Evolutionary conservation across 1,284 basidiomycete species (phyloP), one percentile per base, ranked within the genome.

Genomic region (Leccinum ponderosum): DNA sequence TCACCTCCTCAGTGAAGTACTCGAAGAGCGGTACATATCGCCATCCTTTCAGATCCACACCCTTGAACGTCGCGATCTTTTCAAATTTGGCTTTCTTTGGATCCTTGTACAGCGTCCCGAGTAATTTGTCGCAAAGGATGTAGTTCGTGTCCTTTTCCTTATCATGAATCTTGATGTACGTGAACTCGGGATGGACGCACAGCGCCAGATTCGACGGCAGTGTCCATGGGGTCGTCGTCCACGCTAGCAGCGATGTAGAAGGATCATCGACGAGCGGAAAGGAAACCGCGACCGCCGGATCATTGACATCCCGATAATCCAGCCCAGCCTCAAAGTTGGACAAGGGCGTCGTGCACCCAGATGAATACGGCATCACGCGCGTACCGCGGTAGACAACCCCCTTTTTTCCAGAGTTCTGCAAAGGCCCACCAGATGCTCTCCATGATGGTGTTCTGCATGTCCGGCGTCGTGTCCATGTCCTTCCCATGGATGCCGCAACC

Each of bases 371-470:
- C 96, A 99, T 98, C 66, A 99, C 97, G 64, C 87, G 85, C 68
- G 96, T 81, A 3, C 97, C 97, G 25, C 94, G 86, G 77, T 99
- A 99, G 27, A 99, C 95, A 78, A 96, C 80, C n/a, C 84, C 88
- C 77, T n/a, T 97, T 98, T 67, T 95, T 86, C 84, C 89, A 96
- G 14, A 99, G 84, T 75, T 95, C 88, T 61, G 88, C 84, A 78
- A 99, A 99, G n/a, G 94, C 97, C 97, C 97, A 99, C 97, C 97
- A 99, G 14, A 98, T 94, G 52, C 89, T 91, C 81, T 99, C 97
- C 97, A 99, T 99, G 71, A 50, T 69, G 69, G 58, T 65, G 66
- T 56, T 63, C 69, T 47, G 64, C 39, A 53, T 69, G 63, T 39
- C 52, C 70, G 35, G 77, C 77, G 61, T 77, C 73, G 58, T 77